Base-by-base conservation (phyloP, 192 early-diverging fungal genomes). In the Diversispora epigaea region DNA sequence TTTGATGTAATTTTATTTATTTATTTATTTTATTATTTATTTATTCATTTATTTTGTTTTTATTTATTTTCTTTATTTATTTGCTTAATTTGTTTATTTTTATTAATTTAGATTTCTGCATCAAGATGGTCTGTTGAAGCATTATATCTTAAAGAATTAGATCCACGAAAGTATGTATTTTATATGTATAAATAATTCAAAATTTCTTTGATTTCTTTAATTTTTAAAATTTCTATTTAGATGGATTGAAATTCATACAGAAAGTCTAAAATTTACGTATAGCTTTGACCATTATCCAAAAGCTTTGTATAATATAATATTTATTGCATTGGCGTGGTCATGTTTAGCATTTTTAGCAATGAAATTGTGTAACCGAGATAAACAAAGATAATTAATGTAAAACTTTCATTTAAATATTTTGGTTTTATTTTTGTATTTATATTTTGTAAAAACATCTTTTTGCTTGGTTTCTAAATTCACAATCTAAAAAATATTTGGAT, bases 61-160 rank as follows among this genome's bases (percentile, higher is more conserved):
- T 25, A 21, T 6, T 58, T 5, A 10, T 1, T 9, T 5, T 2
- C 22, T 10, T 58, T 5, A 19, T 58, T 58, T 22, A 21, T 21
- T 5, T 57, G n/a, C 0, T 11, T 57, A 5, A 21, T 19, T 58
- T 54, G 14, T 17, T 54, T 54, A 17, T 17, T 15, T 52, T 54
- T 17, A 17, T 54, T 9, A 3, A 58, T 6, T 9, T 58, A 58
- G 9, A 76, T 86, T 8, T 88, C 86, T 19, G 87, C 89, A 3
- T 89, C 87, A 15, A 79, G 89, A 40, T 90, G 85, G 80, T 84
- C 84, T 3, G 85, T 90, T 70, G 89, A 90, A 58, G 83, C 89
- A 15, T 80, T 83, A 14, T 90, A 84, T 61, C 60, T 90, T 52
- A 78, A 80, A 49, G 89, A 90, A 68, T 65, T 88, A 10, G 54